Conservation (phyloP, 129 eudicot species). For the Tagetes patula region DNA sequence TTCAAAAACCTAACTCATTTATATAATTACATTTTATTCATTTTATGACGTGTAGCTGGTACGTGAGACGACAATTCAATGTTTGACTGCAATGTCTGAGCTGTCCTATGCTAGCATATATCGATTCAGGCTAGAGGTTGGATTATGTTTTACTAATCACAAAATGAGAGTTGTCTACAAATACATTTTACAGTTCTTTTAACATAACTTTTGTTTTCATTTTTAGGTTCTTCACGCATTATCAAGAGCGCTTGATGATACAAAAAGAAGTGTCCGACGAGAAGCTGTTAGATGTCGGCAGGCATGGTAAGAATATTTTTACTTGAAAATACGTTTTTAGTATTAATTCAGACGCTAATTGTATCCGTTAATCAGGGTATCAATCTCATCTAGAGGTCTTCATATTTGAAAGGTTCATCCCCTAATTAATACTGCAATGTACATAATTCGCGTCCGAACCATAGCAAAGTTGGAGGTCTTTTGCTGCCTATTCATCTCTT, state of each 20-base stretch:
- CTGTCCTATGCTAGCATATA: slow-evolving; percentile 72
- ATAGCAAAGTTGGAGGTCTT: slow-evolving; percentile 9
- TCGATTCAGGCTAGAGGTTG: slow-evolving; percentile 81
- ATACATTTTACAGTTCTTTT: not conserved
- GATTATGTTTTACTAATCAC: slow-evolving; percentile 13
- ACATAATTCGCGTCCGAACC: slow-evolving; percentile 15
- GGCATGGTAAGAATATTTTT: slow-evolving; percentile 62
- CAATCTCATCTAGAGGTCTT: slow-evolving; percentile 59
- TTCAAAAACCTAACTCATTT: not conserved
- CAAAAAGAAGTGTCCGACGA: slow-evolving; percentile 85
- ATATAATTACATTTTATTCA: not conserved
- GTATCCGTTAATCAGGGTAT: slow-evolving; percentile 49
- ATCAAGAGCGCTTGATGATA: slow-evolving; percentile 72
- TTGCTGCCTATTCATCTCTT: not conserved
- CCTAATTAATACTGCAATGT: slow-evolving; percentile 13
- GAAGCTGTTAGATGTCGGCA: slow-evolving; percentile 96
- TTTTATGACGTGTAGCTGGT: slow-evolving; percentile 50
- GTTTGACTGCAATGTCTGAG: slow-evolving; percentile 79
- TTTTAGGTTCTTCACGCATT: slow-evolving; percentile 66
- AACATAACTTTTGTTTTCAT: not conserved
- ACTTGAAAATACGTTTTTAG: not conserved
- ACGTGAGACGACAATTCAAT: slow-evolving; percentile 86
- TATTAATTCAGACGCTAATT: not conserved
- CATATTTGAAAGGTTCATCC: slow-evolving; percentile 25
- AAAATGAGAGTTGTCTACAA: not conserved